Base-by-base conservation (phyloP, 768 basidiomycete species). In the Tricholoma sp. region DNA sequence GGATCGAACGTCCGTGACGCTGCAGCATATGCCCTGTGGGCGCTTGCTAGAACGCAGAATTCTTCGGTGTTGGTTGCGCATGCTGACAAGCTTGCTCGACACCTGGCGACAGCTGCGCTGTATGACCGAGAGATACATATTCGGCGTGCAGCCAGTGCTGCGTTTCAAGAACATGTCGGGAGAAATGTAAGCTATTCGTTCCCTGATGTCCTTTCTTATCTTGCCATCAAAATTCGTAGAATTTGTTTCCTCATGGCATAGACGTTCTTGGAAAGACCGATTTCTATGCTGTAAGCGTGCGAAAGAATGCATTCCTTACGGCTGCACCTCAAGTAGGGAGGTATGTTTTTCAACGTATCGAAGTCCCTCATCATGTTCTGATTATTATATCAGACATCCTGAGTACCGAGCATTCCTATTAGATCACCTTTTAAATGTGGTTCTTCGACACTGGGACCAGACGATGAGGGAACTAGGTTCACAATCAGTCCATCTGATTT, bases 91-190 rank as follows among this genome's bases (percentile, higher is more conserved):
- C 79, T 98, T 18, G 89, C 95, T 5, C 81, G 76, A 44, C 74
- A 75, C 32, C 79, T 98, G 57, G 83, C 86, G n/a, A 81, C 83
- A 20, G 89, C 92, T 24, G 84, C 96, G 1, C 73, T 93, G 31
- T 95, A 85, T 67, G 97, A 99, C 74, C 83, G 97, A 32, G 97
- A 99, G 70, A 85, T 98, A 29, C 91, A 93, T 59, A 94, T 99
- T 54, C 82, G 97, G 24, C 76, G 97, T 61, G 96, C 97, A 12
- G 95, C 95, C 11, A 98, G 96, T 70, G 97, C 97, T 15, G 92
- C 95, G 11, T 98, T 92, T 68, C 97, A 99, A 71, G 97, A 99
- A 73, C 88, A 89, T 65, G 97, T 98, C 37, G 97, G 97, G 11
- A 78, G 97, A 66, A 88, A 89, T 74, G 96, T 97, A 65, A 69